Conservation (phyloP, 2,329 filamentous ascomycete genomes). For the Aspergillus aculeatinus region DNA sequence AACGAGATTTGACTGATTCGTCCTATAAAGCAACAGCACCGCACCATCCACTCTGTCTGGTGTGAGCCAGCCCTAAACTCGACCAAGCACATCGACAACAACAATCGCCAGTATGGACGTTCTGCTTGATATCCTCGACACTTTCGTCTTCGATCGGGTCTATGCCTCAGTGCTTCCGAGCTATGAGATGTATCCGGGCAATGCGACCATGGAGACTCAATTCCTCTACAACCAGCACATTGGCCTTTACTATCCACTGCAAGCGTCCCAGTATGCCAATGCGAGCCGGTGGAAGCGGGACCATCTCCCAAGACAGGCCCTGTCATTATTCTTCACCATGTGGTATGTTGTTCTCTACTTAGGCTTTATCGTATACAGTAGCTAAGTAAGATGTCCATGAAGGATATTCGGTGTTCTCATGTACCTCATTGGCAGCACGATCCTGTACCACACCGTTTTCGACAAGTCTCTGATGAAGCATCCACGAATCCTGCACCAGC, state of each 20-base stretch:
- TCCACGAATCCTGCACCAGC: constrained; percentile 90
- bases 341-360: constrained; percentile 21
- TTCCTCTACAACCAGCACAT: constrained; percentile 28
- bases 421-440: constrained; percentile 77
- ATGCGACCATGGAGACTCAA: not conserved
- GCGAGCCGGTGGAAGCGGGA: constrained; percentile 33
- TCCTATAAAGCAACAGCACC: not conserved
- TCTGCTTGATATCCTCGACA: constrained; percentile 76
- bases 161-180: constrained; percentile 56
- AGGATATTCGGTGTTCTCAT: constrained; percentile 81
- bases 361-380: too few relatives aligned
- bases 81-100: not conserved
- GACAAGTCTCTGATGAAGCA: constrained; percentile 85
- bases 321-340: constrained; percentile 30
- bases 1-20: not conserved
- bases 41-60: not conserved
- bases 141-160: constrained; percentile 70
- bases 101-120: constrained; percentile 71
- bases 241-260: constrained; percentile 24
- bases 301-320: constrained; percentile 28
- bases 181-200: not conserved
- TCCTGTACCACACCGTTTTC: constrained; percentile 85
- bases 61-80: not conserved
- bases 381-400: too few relatives aligned
- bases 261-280: constrained; percentile 28